Evolutionary conservation across 1,284 basidiomycete species (phyloP).

Genomic region (Ganoderma resinaceum): DNA sequence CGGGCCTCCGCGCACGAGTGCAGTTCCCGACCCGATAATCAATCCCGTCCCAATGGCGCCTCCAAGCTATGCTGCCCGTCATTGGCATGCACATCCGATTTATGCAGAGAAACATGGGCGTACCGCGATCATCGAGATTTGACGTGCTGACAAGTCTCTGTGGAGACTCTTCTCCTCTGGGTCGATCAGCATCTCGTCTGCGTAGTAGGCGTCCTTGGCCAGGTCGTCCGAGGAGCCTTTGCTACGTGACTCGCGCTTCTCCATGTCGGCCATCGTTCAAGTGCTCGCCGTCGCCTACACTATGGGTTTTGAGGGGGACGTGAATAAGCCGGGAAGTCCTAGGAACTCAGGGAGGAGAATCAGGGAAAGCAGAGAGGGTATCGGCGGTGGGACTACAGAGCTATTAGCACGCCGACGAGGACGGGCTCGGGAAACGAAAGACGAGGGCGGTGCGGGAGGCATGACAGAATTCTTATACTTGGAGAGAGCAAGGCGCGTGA

Average conservation of each 20-base stretch:
- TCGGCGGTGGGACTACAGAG: no score
- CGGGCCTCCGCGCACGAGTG: slow-evolving; percentile 60
- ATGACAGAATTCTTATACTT: slow-evolving; percentile 13
- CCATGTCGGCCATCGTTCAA: slow-evolving; percentile 29
- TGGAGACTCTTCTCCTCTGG: slow-evolving; percentile 56
- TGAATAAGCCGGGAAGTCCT: neutral
- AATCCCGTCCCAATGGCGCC: slow-evolving; percentile 77
- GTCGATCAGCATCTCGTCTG: slow-evolving; percentile 49
- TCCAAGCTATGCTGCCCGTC: slow-evolving; percentile 49
- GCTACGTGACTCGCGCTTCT: slow-evolving; percentile 21
- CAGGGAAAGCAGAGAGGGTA: neutral
- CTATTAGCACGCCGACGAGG: neutral
- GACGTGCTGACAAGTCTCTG: slow-evolving; percentile 68
- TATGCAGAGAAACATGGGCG: slow-evolving; percentile 29
- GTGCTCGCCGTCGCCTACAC: neutral
- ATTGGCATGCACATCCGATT: neutral
- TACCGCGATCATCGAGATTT: slow-evolving; percentile 77
- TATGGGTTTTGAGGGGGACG: neutral
- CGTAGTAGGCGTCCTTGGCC: slow-evolving; percentile 29
- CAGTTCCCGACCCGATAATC: slow-evolving; percentile 75
- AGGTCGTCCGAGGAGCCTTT: slow-evolving; percentile 17
- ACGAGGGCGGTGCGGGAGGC: neutral
- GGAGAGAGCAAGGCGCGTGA: neutral
- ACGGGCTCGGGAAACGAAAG: neutral
- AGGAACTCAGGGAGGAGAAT: neutral